Evolutionary conservation across 148 eudicot species (phyloP).

Genomic region (Fagopyrum esculentum): DNA sequence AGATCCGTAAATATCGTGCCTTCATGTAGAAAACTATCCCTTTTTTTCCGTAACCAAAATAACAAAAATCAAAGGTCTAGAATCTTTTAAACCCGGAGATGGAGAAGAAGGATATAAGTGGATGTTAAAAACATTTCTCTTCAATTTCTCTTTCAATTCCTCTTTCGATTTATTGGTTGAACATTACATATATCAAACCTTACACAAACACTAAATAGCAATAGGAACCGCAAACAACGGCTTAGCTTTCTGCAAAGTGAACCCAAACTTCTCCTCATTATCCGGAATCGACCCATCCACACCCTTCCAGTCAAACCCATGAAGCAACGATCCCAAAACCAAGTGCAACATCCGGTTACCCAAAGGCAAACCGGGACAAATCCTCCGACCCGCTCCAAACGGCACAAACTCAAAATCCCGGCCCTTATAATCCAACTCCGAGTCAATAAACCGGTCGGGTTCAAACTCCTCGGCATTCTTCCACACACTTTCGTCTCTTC

Average conservation of each 20-base stretch:
- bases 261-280: constrained; percentile 31
- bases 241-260: constrained; percentile 23
- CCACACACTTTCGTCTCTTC: constrained; percentile 42
- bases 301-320: constrained; percentile 40
- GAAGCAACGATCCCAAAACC: constrained; percentile 36
- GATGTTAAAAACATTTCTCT: too few relatives aligned
- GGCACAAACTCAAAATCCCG: constrained; percentile 44
- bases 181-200: too few relatives aligned
- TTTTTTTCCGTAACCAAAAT: too few relatives aligned
- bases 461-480: constrained; percentile 26
- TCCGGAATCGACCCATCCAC: constrained; percentile 20
- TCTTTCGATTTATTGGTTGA: too few relatives aligned
- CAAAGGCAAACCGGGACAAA: constrained; percentile 46
- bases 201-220: background rate
- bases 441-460: constrained; percentile 43
- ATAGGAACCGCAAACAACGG: background rate
- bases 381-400: constrained; percentile 48
- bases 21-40: too few relatives aligned
- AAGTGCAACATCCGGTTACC: constrained; percentile 13
- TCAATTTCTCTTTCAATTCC: too few relatives aligned
- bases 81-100: too few relatives aligned
- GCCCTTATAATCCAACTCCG: constrained; percentile 32
- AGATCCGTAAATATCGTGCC: too few relatives aligned
- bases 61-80: too few relatives aligned
- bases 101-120: too few relatives aligned